phyloP scores from a whole-genome alignment of 177 flowering plant species.

The Telopea speciosissima region DNA sequence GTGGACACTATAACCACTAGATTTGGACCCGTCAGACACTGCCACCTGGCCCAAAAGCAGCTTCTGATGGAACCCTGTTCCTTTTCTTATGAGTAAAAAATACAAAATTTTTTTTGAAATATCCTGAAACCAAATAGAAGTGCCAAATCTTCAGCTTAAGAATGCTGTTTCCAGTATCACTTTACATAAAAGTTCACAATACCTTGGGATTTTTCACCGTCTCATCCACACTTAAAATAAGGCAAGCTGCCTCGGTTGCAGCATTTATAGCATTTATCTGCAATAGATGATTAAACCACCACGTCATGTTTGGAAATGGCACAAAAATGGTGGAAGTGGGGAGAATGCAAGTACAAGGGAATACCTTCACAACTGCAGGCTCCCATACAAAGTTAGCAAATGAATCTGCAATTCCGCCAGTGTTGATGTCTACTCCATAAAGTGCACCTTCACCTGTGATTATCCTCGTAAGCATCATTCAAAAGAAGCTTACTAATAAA shows the following conservation, averaged over 20 bases:
- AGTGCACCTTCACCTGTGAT: slow-evolving; percentile 81
- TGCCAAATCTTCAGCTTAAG: not conserved
- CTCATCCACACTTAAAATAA: slow-evolving; percentile 90
- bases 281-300: slow-evolving; percentile 3
- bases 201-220: slow-evolving; percentile 99
- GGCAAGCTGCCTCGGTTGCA: slow-evolving; percentile 97
- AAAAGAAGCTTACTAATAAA: not conserved
- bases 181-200: slow-evolving; percentile 8
- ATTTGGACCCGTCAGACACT: too few species aligned
- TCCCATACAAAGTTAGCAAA: slow-evolving; percentile 98
- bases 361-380: slow-evolving; percentile 95
- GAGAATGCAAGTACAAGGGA: not conserved
- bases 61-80: too few species aligned
- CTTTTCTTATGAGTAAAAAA: too few species aligned
- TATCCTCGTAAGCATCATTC: slow-evolving; percentile 2
- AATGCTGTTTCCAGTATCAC: not conserved
- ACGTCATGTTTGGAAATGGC: too few species aligned
- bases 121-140: too few species aligned
- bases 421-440: slow-evolving; percentile 93
- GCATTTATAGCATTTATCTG: slow-evolving; percentile 99
- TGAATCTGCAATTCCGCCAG: slow-evolving; percentile 94
- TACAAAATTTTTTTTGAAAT: too few species aligned
- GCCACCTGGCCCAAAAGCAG: too few species aligned
- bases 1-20: too few species aligned
- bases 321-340: too few species aligned